Evolutionary conservation across 2,329 filamentous ascomycete species (phyloP), one percentile per base, ranked within the genome.

Genomic region (Gliomastix tumulicola): DNA sequence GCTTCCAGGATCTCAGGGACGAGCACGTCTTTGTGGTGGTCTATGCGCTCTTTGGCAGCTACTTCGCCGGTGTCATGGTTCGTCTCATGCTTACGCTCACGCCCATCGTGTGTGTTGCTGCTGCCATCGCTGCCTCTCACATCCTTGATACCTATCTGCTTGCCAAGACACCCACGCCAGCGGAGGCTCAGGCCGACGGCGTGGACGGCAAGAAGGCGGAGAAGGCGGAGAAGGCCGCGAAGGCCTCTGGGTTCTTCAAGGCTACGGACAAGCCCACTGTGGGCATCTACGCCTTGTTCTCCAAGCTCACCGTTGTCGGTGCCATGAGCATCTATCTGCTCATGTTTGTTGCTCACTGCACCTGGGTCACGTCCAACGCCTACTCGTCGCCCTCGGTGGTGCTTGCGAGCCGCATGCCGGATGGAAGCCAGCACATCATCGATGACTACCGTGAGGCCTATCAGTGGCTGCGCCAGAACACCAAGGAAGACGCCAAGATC

Each of bases 51-150:
- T 83, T 97, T 45, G 87, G 88, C 47, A 96, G 88, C 65, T 98
- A 98, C 71, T 98, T 98, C 54, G 88, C 94, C 18, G 92, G 92
- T 58, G 94, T 98, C 65, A 98, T 98, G 92, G 92, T 98, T 43
- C 88, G 92, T 66, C 71, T 98, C 53, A 98, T 98, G 92, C 77
- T 98, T 44, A 98, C 92, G 1, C 69, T 98, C 49, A 98, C 92
- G 2, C 92, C 92, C 2, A 83, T 98, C 47, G 92, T 98, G 35
- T 98, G 92, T 61, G 88, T 96, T 47, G 84, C 92, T 30, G 88
- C 90, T 37, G 92, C 90, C 31, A 79, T 98, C 52, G 87, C 88
- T 13, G 68, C 88, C 30, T 97, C 92, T 15, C 79, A 84, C 48
- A 83, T 98, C 37, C 71, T 98, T 35, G 90, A 97, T 59, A 85